Evolutionary conservation across 1,139 yeast species (phyloP).

Genomic region (Nakaseomyces delphensis): DNA sequence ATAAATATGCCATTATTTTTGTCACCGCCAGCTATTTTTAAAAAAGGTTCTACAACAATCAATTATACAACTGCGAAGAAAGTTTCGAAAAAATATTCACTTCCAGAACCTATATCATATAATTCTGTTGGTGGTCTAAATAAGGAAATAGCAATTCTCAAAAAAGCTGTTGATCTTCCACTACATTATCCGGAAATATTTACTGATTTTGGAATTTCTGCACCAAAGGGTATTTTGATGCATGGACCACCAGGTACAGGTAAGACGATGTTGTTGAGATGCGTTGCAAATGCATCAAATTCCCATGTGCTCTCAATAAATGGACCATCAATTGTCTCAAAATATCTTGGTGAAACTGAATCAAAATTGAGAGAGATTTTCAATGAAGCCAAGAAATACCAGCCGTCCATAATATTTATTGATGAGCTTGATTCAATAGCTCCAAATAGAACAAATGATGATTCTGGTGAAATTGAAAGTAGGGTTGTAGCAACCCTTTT

Average conservation of each 20-base stretch:
- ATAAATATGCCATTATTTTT: slow-evolving; percentile 23
- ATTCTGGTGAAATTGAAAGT: slow-evolving; percentile 80
- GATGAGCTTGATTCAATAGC: slow-evolving; percentile 92
- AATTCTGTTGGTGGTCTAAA: slow-evolving; percentile 68
- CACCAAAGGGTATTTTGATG: slow-evolving; percentile 81
- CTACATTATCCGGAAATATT: slow-evolving; percentile 69
- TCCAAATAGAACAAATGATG: slow-evolving; percentile 74
- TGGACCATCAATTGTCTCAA: slow-evolving; percentile 88
- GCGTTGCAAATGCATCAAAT: slow-evolving; percentile 61
- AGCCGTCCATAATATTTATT: slow-evolving; percentile 78
- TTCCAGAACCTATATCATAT: slow-evolving; percentile 40
- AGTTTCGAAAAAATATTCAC: slow-evolving; percentile 28
- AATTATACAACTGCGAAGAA: slow-evolving; percentile 20
- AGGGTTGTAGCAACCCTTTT: slow-evolving; percentile 82
- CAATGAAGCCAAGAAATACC: slow-evolving; percentile 72
- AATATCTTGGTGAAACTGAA: slow-evolving; percentile 91
- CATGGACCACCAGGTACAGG: slow-evolving; percentile 99
- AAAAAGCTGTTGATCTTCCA: slow-evolving; percentile 71
- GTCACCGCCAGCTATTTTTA: slow-evolving; percentile 42
- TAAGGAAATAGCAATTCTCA: slow-evolving; percentile 51
- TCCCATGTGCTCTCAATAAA: slow-evolving; percentile 81
- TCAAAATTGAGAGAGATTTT: slow-evolving; percentile 71
- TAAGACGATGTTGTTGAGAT: slow-evolving; percentile 77
- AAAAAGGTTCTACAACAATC: slow-evolving; percentile 35
- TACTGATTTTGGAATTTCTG: slow-evolving; percentile 75